Base-by-base conservation (phyloP, 2,329 filamentous ascomycete species). In the Pseudocercospora fijiensis region DNA sequence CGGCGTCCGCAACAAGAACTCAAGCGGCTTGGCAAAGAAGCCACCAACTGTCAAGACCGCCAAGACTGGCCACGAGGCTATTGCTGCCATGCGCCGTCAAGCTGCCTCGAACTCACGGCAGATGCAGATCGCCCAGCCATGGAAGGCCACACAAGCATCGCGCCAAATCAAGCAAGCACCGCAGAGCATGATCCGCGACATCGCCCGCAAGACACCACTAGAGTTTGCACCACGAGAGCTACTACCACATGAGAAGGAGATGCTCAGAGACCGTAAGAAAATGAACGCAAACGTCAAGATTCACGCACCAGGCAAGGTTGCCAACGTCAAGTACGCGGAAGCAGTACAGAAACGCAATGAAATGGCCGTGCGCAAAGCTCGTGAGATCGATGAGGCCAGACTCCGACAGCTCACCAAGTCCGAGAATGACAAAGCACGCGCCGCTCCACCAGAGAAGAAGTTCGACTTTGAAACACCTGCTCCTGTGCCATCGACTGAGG, bases 21-120 rank as follows among this genome's bases (percentile, higher is more conserved):
- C 41, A 24, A 37, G 18, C 30, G 53, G 43, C 47, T 58, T 55
- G 47, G 52, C 55, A 8, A 62, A 62, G 59, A 51, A 33, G 43
- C 41, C 37, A 16, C 61, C 61, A 13, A 59, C 43, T 4, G 27
- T 63, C 52, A 66, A 63, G 61, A 63, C 58, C 37, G 63, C 67
- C 5, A 67, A 65, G 60, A 67, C 20, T 18, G 67, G 67, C 27
- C 64, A 61, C 13, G 65, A 71, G 45, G 66, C 65, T 11, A 63
- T 71, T n/a, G 64, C 61, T 33, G 66, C 65, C 41, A 67, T 72
- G 33, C 69, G 69, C 22, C 64, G 66, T 20, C 65, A 68, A 33
- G 63, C 64, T 26, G 66, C 66, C 18, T 33, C 58, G 9, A 65
- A 64, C 18, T 59, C 66, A 27, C 66, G 57, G 41, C 58, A 61